These are phyloP conservation scores for Stylonectria norvegica DNA, from an alignment of 2,329 filamentous ascomycete species.

Conservation along the genomic window DNA sequence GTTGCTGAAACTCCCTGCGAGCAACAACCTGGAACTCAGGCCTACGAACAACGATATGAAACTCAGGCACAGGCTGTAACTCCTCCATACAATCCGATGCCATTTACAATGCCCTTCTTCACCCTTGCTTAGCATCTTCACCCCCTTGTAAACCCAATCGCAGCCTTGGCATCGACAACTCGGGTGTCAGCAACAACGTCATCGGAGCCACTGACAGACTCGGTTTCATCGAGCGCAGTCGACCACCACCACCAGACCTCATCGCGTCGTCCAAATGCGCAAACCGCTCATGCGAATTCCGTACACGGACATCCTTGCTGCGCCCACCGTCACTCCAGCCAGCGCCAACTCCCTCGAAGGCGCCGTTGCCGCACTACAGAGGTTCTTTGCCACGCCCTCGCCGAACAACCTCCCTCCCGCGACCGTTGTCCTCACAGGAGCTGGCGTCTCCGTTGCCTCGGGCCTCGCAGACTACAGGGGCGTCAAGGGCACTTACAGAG, in stretches of 20 bases:
- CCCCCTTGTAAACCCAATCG: background rate
- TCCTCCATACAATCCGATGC: background rate
- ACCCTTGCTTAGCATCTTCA: background rate
- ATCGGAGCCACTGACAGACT: background rate
- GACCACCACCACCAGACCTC: background rate
- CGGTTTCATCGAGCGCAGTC: slow-evolving; percentile 1
- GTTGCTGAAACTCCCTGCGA: no score
- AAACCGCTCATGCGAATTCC: slow-evolving; percentile 82
- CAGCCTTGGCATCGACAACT: background rate
- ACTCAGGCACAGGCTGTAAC: no score
- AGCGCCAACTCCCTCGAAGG: slow-evolving; percentile 67
- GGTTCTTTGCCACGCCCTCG: slow-evolving; percentile 67
- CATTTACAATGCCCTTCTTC: background rate
- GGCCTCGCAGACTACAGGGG: slow-evolving; percentile 93
- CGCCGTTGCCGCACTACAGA: slow-evolving; percentile 71
- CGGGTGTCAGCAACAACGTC: slow-evolving; percentile 2
- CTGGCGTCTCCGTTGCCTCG: slow-evolving; percentile 89
- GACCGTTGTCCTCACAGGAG: slow-evolving; percentile 64
- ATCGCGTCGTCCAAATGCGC: slow-evolving; percentile 46
- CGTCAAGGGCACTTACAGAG: slow-evolving; percentile 82
- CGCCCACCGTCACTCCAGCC: slow-evolving; percentile 69
- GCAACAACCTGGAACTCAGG: no score
- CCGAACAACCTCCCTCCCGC: slow-evolving; percentile 45
- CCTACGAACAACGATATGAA: no score
- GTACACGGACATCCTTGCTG: slow-evolving; percentile 78